These are phyloP conservation scores for Ceratocystis cacaofunesta DNA, from an alignment of 2,329 filamentous ascomycete species.

Conservation along the genomic window DNA sequence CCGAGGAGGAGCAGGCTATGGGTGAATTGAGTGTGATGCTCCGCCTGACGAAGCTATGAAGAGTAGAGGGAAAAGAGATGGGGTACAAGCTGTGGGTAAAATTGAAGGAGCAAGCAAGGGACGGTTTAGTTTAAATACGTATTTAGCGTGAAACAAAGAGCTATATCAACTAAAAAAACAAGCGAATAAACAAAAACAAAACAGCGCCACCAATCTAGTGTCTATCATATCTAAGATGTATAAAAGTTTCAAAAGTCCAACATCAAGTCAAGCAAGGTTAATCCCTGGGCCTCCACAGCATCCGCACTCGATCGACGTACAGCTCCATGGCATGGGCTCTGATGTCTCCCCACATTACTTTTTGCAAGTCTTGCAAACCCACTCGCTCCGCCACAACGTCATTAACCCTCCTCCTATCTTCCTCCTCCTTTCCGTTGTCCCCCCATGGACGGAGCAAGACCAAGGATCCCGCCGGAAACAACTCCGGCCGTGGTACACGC, in stretches of 20 bases:
- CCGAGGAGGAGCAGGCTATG: slow-evolving; percentile 73
- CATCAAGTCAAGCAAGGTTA: neutral
- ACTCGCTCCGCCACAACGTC: slow-evolving; percentile 55
- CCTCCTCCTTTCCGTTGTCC: slow-evolving; percentile 23
- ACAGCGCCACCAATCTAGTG: too few species aligned
- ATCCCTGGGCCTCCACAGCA: neutral
- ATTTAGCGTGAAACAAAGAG: slow-evolving; percentile 1
- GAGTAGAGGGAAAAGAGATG: too few species aligned
- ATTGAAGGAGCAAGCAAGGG: neutral
- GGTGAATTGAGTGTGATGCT: slow-evolving; percentile 70
- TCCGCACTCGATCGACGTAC: slow-evolving; percentile 3
- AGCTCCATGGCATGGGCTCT: slow-evolving; percentile 6
- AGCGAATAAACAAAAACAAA: too few species aligned
- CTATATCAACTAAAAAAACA: neutral
- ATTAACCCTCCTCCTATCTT: slow-evolving; percentile 33
- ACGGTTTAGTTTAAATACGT: neutral
- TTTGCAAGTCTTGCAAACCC: slow-evolving; percentile 51
- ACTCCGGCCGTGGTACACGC: slow-evolving; percentile 48
- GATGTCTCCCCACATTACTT: slow-evolving; percentile 36
- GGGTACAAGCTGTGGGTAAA: neutral
- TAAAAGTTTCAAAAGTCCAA: neutral
- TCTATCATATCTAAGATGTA: neutral
- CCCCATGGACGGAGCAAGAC: slow-evolving; percentile 45
- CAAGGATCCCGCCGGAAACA: slow-evolving; percentile 56
- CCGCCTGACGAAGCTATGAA: slow-evolving; percentile 55